Evolutionary conservation across 164 flowering plant species (phyloP).

Genomic region (Dillenia suffruticosa): DNA sequence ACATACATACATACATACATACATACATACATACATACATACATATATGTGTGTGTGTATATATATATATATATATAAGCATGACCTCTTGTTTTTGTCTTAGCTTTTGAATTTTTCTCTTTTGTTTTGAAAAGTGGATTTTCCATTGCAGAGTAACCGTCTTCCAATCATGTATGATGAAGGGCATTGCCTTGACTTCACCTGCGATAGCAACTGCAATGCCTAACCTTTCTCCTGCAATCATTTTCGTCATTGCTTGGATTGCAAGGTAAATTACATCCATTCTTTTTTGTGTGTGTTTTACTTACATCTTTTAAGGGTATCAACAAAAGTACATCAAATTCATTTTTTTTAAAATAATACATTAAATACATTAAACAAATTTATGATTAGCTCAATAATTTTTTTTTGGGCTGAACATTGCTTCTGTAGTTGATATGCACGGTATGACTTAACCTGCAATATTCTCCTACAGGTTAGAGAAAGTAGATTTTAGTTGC

Average conservation of each 20-base stretch:
- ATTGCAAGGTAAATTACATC: conserved; percentile 33
- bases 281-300: neutral
- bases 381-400: too few species aligned
- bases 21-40: too few species aligned
- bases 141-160: conserved; percentile 45
- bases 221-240: conserved; percentile 90
- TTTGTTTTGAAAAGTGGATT: neutral
- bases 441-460: too few species aligned
- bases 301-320: neutral
- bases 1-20: too few species aligned
- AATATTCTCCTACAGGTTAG: conserved; percentile 31
- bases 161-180: conserved; percentile 53
- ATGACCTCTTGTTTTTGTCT: neutral
- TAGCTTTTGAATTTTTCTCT: neutral
- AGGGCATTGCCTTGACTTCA: conserved; percentile 66
- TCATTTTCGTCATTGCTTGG: conserved; percentile 83
- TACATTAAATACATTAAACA: too few species aligned
- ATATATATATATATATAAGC: too few species aligned
- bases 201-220: conserved; percentile 88
- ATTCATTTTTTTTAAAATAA: too few species aligned
- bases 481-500: conserved; percentile 55
- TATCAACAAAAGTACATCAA: neutral
- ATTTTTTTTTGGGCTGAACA: too few species aligned
- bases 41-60: neutral
- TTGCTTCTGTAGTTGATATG: too few species aligned